Conservation (phyloP, 768 basidiomycete genomes). For the Asterophora parasitica region DNA sequence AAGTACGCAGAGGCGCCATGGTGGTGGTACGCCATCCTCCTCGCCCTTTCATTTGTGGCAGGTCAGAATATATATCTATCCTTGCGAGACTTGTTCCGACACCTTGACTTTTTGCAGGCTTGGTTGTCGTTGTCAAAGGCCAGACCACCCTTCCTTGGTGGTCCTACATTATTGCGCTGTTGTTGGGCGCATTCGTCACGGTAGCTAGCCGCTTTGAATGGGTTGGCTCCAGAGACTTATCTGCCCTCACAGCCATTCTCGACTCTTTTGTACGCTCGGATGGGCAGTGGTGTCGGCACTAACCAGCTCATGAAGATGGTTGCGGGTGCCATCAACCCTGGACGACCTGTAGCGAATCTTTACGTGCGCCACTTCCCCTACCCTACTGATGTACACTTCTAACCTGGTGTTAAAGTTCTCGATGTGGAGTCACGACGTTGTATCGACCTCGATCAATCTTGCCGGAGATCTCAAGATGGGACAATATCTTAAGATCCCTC, state of each 20-base stretch:
- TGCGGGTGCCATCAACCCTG: slow-evolving; percentile 54
- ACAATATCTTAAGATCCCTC: slow-evolving; percentile 42
- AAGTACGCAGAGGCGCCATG: slow-evolving; percentile 57
- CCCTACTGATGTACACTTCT: background rate
- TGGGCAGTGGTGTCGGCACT: slow-evolving; percentile 58
- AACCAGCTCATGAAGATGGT: slow-evolving; percentile 65
- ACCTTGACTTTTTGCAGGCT: slow-evolving; percentile 27
- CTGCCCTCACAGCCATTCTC: slow-evolving; percentile 42
- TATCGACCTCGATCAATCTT: slow-evolving; percentile 47
- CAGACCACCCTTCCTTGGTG: slow-evolving; percentile 61
- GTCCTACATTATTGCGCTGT: slow-evolving; percentile 54
- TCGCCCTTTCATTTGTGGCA: slow-evolving; percentile 48
- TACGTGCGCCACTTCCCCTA: slow-evolving; percentile 37
- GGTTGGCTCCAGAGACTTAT: background rate
- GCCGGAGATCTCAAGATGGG: slow-evolving; percentile 68
- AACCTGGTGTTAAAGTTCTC: slow-evolving; percentile 39
- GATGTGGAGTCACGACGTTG: slow-evolving; percentile 64
- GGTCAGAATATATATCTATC: slow-evolving; percentile 29
- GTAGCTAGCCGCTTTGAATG: slow-evolving; percentile 15
- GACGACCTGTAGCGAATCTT: slow-evolving; percentile 64
- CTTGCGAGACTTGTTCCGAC: background rate
- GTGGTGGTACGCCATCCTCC: slow-evolving; percentile 55
- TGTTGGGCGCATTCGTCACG: slow-evolving; percentile 42
- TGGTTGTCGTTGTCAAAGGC: slow-evolving; percentile 53
- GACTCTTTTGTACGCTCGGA: slow-evolving; percentile 49